Conservation (phyloP, 257 asterid species). For the Plantago ovata region DNA sequence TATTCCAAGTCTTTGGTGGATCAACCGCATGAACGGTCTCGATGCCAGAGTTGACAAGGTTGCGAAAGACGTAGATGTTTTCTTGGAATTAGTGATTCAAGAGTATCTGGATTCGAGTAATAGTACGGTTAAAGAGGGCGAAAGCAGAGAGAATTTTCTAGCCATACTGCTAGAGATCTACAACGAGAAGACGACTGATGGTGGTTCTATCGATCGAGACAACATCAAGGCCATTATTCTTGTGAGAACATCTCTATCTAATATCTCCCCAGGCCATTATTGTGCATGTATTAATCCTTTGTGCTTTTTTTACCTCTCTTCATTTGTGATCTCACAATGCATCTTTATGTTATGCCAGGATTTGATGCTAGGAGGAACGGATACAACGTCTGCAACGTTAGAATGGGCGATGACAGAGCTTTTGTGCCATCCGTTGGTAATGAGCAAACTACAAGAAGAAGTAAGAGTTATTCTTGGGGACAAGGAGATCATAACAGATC, state of each 20-base stretch:
- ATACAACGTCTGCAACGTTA: constrained; percentile 28
- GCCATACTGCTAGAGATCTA: constrained; percentile 35
- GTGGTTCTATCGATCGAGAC: constrained; percentile 25
- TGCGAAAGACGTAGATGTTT: constrained; percentile 36
- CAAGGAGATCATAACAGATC: constrained; percentile 23
- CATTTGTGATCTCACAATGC: neutral
- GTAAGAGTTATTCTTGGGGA: constrained; percentile 21
- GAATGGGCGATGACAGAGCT: constrained; percentile 59
- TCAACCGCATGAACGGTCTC: constrained; percentile 37
- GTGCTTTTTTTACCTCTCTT: neutral
- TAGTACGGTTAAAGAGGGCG: neutral
- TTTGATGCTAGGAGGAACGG: constrained; percentile 41
- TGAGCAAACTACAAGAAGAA: constrained; percentile 31
- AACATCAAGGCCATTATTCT: constrained; percentile 40
- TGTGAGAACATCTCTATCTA: constrained; percentile 19
- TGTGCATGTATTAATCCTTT: neutral
- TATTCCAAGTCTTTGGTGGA: constrained; percentile 49
- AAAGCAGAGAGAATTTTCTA: constrained; percentile 25
- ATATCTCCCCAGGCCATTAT: no score
- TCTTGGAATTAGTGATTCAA: constrained; percentile 36
- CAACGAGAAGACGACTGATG: constrained; percentile 6
- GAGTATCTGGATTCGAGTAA: constrained; percentile 19
- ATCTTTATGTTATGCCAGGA: constrained; percentile 36
- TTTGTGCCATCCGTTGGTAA: constrained; percentile 29
- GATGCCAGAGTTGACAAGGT: constrained; percentile 26